Evolutionary conservation across 2,329 filamentous ascomycete genomes (phyloP).

Genomic region (Alternaria metachromatica): DNA sequence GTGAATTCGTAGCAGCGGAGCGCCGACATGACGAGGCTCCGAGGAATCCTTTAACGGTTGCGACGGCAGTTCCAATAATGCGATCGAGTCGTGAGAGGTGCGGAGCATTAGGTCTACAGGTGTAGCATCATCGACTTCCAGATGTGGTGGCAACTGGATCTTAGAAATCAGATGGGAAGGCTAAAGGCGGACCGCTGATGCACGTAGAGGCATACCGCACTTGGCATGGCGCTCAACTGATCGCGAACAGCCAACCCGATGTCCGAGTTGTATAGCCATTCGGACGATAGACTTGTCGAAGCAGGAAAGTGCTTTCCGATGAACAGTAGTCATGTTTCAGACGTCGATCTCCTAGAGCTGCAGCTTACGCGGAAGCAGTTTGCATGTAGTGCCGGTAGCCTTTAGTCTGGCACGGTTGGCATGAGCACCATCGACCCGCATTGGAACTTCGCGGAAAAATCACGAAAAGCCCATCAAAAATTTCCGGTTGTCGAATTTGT

Average conservation of each 20-base stretch:
- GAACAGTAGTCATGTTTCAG: background rate
- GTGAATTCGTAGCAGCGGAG: background rate
- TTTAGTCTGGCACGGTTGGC: background rate
- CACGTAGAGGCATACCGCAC: background rate
- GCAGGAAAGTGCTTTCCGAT: background rate
- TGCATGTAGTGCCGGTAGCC: background rate
- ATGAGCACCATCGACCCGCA: background rate
- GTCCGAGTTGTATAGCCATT: background rate
- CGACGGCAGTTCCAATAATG: background rate
- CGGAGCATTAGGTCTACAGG: background rate
- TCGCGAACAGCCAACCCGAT: background rate
- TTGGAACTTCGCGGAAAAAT: background rate
- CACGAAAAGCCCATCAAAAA: background rate
- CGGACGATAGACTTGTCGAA: background rate
- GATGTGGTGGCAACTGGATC: background rate
- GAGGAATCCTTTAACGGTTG: background rate
- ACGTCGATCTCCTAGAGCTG: background rate
- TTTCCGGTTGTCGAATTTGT: background rate
- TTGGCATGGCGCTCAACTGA: background rate
- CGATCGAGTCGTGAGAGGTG: background rate
- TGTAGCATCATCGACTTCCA: background rate
- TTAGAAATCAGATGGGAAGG: background rate
- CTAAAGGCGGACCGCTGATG: background rate
- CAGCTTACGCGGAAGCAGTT: background rate
- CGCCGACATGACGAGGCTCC: conserved; percentile 1